Evolutionary conservation across 2,329 filamentous ascomycete genomes (phyloP).

Genomic region (Pleomassaria siparia): DNA sequence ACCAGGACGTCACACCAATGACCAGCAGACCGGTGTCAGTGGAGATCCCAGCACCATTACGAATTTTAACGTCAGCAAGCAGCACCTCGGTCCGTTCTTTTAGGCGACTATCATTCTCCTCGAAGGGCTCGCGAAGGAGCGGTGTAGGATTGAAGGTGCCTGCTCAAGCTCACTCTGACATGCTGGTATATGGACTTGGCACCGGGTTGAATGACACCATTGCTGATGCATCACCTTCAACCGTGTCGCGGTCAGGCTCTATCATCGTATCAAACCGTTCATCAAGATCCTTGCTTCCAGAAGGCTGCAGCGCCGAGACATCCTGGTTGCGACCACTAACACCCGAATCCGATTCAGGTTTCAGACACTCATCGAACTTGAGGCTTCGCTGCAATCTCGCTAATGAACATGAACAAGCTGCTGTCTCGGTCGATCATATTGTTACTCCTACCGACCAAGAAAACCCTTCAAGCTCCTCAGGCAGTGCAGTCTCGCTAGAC

Average conservation of each 20-base stretch:
- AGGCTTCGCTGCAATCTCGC: slow-evolving; percentile 12
- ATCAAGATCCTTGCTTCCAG: slow-evolving; percentile 16
- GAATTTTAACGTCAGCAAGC: slow-evolving; percentile 24
- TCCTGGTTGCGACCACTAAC: slow-evolving; percentile 22
- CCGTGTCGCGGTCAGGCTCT: slow-evolving; percentile 3
- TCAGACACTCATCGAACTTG: slow-evolving; percentile 13
- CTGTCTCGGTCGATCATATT: slow-evolving; percentile 20
- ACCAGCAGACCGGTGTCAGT: slow-evolving; percentile 29
- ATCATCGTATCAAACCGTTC: slow-evolving; percentile 10
- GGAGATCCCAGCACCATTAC: slow-evolving; percentile 33
- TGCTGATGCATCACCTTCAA: slow-evolving; percentile 6
- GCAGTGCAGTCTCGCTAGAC: slow-evolving; percentile 27
- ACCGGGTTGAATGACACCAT: slow-evolving; percentile 36
- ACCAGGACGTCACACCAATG: slow-evolving; percentile 14
- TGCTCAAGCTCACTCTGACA: slow-evolving; percentile 38
- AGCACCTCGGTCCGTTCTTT: slow-evolving; percentile 41
- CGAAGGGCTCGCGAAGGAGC: slow-evolving; percentile 30
- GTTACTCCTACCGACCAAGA: slow-evolving; percentile 1
- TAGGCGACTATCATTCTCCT: slow-evolving; percentile 30
- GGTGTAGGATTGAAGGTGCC: slow-evolving; percentile 26
- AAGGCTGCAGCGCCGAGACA: slow-evolving; percentile 17
- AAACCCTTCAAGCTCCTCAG: slow-evolving; percentile 24
- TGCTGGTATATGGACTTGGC: slow-evolving; percentile 43
- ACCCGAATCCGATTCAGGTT: slow-evolving; percentile 14
- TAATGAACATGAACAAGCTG: slow-evolving; percentile 17